Base-by-base conservation (phyloP, 2,329 filamentous ascomycete species). In the Ophiognomonia clavigignenti-juglandacearum region DNA sequence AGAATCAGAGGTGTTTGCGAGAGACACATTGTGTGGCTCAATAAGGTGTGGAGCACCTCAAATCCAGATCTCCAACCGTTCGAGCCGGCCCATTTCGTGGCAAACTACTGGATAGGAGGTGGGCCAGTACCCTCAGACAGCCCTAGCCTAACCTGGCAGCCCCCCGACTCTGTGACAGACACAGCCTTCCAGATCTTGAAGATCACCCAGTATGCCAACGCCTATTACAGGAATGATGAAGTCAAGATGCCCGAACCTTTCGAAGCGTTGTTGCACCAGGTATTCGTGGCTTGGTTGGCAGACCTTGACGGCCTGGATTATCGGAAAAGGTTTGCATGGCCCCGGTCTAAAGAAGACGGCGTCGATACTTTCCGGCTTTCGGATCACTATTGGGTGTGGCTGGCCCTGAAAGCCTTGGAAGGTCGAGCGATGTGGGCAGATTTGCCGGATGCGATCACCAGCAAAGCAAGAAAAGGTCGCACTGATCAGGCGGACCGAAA, bases 361-460 rank as follows among this genome's bases (percentile, higher is more conserved):
- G 35, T 45, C 3, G 13, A 45, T 8, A 32, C 2, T 6, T 45
- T 38, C 19, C 43, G 35, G 4, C 43, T 45, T 19, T 23, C 31
- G 9, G 43, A 45, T 9, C 23, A 45, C 14, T 34, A 38, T 6
- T 45, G 43, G 43, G n/a, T 45, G 13, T 45, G 43, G 43, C 38
- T 16, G 27, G 43, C 43, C 3, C 23, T 45, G 2, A 4, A 39
- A 39, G n/a, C 34, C 7, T 16, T 45, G 43, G 24, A 45, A 13
- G 14, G 22, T 1, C 24, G 3, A 14, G 5, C 13, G 3, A 40
- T 40, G 23, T 45, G 23, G 23, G 18, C 23, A 22, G 8, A 45
- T 6, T 11, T 39, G 9, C 42, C 42, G 18, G 13, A 18, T 24
- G 22, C 22, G 4, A 29, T n/a, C n/a, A 18, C 10, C n/a, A 37